phyloP scores from a whole-genome alignment of 768 basidiomycete genomes.

The Trametes meyenii region DNA sequence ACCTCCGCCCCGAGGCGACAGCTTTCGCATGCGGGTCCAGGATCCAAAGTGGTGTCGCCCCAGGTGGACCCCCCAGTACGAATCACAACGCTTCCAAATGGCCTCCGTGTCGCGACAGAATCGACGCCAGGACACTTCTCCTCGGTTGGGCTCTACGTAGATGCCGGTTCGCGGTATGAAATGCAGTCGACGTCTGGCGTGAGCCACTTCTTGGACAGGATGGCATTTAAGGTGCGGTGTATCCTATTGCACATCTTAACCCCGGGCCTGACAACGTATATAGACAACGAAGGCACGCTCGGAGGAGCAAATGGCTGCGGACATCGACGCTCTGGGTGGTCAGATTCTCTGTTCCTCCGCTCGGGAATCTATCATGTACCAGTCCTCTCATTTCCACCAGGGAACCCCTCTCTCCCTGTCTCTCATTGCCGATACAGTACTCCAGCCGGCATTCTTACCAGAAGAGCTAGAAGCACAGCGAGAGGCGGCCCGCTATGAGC shows the following conservation, averaged over 20 bases:
- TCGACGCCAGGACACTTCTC: conserved; percentile 92
- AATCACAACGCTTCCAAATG: conserved; percentile 89
- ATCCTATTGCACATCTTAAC: neutral
- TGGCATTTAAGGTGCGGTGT: conserved; percentile 89
- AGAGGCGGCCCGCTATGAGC: conserved; percentile 88
- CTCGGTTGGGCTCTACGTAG: conserved; percentile 89
- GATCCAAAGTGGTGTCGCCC: neutral
- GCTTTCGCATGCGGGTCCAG: neutral
- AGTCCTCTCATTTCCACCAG: conserved; percentile 90
- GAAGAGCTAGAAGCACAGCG: conserved; percentile 85
- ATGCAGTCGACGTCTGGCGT: conserved; percentile 70
- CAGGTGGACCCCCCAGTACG: conserved; percentile 42
- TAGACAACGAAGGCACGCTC: conserved; percentile 78
- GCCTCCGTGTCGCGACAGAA: conserved; percentile 90
- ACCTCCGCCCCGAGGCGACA: conserved; percentile 3
- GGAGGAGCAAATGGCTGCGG: conserved; percentile 75
- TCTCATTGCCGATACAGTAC: conserved; percentile 89
- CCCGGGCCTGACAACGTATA: conserved; percentile 1
- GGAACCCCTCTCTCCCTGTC: conserved; percentile 82
- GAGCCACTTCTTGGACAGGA: conserved; percentile 90
- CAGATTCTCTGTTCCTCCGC: conserved; percentile 91
- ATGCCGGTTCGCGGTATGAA: conserved; percentile 93
- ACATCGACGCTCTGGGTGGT: conserved; percentile 84
- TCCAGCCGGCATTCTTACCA: conserved; percentile 70
- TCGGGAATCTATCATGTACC: conserved; percentile 96